Base-by-base conservation (phyloP, 768 basidiomycete genomes). In the Baorangia bicolor region DNA sequence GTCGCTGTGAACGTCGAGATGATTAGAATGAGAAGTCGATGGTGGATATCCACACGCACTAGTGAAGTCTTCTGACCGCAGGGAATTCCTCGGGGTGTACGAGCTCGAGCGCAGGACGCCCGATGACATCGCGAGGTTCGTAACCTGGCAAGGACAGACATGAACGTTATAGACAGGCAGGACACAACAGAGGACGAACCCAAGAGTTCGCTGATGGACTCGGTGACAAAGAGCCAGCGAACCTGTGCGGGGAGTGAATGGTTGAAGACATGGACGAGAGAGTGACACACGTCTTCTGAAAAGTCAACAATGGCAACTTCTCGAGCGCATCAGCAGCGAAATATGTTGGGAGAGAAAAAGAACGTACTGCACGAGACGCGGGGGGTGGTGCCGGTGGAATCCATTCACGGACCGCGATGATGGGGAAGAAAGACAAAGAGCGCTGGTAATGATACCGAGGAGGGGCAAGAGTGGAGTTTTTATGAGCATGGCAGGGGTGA, bases 261-360 rank as follows among this genome's bases (percentile, higher is more conserved):
- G 10, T 5, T 10, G 48, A 27, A 23, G 40, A 49, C 16, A 54
- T 5, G 16, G 18, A 34, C 16, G 20, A 44, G 30, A 23, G 49
- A 57, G 31, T 18, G 45, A 61, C 69, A 61, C 65, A 88, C 88
- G 71, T 89, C 79, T 72, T 86, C 81, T 4, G 87, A 84, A 70
- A 91, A 90, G 71, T 92, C 90, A 49, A 90, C 84, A 63, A 91
- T 92, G 20, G 84, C 87, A 57, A 92, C 90, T 90, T 65, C 8
- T 23, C 46, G 23, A 13, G 21, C 13, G 31, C 18, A 35, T 71
- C 21, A 69, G 59, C 37, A 14, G n/a, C 18, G 16, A 5, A 30
- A 21, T 25, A 18, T 16, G n/a, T 10, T n/a, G 41, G 41, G 27
- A 25, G 39, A 52, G 37, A 38, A 20, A 39, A 58, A 55, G 13